Percentiles rank a stretch among this genome's conserved stretches.
phyloP scores from a whole-genome alignment of 139 green algal genomes.

The Yamagishiella unicocca region DNA sequence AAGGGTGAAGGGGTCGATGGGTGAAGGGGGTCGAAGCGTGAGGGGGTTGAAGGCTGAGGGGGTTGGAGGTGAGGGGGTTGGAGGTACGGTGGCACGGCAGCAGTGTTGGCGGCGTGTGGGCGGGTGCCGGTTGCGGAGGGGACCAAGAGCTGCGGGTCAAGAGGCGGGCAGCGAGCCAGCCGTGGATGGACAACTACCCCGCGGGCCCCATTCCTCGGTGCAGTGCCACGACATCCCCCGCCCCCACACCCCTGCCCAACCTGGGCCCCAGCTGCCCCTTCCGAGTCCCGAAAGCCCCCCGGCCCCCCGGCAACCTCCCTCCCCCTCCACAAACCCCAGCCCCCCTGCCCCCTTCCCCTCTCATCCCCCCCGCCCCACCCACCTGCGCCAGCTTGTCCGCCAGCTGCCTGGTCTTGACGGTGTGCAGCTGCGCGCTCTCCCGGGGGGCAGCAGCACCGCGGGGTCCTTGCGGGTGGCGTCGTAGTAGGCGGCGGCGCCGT shows the following conservation, averaged over 20 bases:
- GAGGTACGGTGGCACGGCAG: neutral
- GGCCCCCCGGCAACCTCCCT: neutral
- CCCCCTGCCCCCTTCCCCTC: neutral
- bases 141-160: neutral
- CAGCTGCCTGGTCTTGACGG: conserved; percentile 48
- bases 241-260: neutral
- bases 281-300: too few species aligned
- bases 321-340: too few species aligned
- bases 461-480: conserved; percentile 2
- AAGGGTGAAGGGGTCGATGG: too few species aligned
- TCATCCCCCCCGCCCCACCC: neutral
- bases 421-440: neutral
- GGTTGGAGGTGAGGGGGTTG: neutral
- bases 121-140: neutral
- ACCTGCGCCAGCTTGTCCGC: conserved; percentile 55
- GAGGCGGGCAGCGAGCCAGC: neutral
- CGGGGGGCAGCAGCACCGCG: conserved; percentile 39
- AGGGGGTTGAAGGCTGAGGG: neutral
- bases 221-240: neutral
- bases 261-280: neutral
- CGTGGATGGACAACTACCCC: neutral
- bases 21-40: too few species aligned
- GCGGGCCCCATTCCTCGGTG: neutral
- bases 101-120: neutral
- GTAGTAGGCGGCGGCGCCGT: conserved; percentile 27